Conservation (phyloP, 192 early-diverging fungal genomes). For the Coemansia erecta region DNA sequence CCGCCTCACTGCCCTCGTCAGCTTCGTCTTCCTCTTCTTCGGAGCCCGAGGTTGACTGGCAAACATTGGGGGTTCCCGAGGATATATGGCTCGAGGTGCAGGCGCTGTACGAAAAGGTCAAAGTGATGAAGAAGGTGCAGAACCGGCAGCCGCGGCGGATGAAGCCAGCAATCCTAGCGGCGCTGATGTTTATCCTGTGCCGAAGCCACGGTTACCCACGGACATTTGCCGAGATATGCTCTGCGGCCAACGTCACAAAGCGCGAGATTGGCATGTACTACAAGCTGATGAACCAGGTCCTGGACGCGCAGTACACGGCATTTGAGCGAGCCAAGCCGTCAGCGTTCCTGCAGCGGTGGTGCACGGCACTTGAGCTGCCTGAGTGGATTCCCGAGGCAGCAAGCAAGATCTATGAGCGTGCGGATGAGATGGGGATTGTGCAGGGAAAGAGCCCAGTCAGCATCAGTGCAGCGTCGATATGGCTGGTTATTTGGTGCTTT, state of each 20-base stretch:
- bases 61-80: constrained; percentile 32
- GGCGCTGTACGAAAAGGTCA: constrained; percentile 57
- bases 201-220: constrained; percentile 58
- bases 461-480: constrained; percentile 62
- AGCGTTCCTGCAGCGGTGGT: constrained; percentile 57
- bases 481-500: constrained; percentile 59
- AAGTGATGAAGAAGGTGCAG: constrained; percentile 60
- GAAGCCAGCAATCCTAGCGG: constrained; percentile 61
- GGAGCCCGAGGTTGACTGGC: constrained; percentile 41
- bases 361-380: constrained; percentile 56
- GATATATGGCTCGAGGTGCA: constrained; percentile 30
- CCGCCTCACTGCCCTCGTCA: neutral
- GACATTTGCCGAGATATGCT: constrained; percentile 63
- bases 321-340: constrained; percentile 48
- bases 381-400: constrained; percentile 55
- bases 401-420: constrained; percentile 55
- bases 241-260: constrained; percentile 59
- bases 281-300: constrained; percentile 60
- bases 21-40: too few species aligned
- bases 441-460: constrained; percentile 66
- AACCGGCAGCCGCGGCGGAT: constrained; percentile 65
- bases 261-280: constrained; percentile 65
- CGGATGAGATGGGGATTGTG: constrained; percentile 58
- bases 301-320: constrained; percentile 47
- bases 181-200: constrained; percentile 61